A percentile compares a stretch with the other conserved stretches of the same genome.
phyloP scores from a whole-genome alignment of 768 basidiomycete species.

The Clitopilus hobsonii region DNA sequence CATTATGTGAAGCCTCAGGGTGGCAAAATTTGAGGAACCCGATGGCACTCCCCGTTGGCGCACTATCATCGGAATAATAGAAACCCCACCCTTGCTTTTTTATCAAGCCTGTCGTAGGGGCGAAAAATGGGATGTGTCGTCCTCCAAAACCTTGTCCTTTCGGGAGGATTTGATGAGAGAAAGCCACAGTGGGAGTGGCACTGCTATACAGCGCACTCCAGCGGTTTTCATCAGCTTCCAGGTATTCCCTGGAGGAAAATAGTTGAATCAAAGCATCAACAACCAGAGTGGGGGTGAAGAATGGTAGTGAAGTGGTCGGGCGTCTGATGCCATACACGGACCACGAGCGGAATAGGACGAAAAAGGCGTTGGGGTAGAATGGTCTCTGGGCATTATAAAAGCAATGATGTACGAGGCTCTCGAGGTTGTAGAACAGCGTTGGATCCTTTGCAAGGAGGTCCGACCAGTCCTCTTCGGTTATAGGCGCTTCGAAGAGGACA shows the following conservation, averaged over 20 bases:
- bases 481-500: conserved; percentile 18
- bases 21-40: background rate
- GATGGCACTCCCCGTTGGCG: too few species aligned
- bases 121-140: background rate
- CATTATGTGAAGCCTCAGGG: background rate
- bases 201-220: background rate
- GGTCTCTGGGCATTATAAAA: conserved; percentile 10
- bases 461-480: conserved; percentile 14
- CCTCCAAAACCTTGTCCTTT: background rate
- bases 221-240: background rate
- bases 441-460: conserved; percentile 17
- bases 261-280: conserved; percentile 17
- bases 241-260: background rate
- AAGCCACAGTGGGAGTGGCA: conserved; percentile 7
- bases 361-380: conserved; percentile 15
- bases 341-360: conserved; percentile 4
- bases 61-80: background rate
- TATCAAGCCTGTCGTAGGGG: background rate
- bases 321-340: background rate
- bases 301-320: conserved; percentile 15
- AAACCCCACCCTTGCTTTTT: background rate
- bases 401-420: conserved; percentile 23
- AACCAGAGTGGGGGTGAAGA: conserved; percentile 20
- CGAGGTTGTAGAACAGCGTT: conserved; percentile 21
- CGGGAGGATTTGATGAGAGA: background rate